Conservation (phyloP, 306 rosid genomes). For the Trifolium subterraneum region DNA sequence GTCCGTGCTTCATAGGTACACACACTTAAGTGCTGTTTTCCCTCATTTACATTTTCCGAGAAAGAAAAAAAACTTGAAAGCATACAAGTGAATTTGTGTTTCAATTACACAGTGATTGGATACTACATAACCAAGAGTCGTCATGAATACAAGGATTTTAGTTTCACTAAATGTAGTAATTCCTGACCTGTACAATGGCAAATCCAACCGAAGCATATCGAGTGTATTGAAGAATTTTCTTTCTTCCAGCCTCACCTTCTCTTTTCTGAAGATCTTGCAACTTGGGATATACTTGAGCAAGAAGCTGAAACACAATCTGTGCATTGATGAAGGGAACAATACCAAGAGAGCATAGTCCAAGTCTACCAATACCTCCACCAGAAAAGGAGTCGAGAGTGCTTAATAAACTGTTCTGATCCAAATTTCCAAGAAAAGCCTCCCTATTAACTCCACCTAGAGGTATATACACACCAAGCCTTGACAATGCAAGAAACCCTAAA, state of each 20-base stretch:
- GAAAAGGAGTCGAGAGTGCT: conserved; percentile 93
- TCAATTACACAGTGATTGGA: background rate
- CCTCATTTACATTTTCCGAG: background rate
- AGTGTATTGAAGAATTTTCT: conserved; percentile 89
- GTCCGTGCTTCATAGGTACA: too few relatives aligned
- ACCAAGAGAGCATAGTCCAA: conserved; percentile 93
- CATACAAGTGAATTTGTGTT: background rate
- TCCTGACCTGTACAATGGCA: conserved; percentile 86
- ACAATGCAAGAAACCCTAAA: conserved; percentile 81
- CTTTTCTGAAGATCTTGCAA: conserved; percentile 93
- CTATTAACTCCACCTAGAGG: conserved; percentile 96
- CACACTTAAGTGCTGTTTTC: conserved; percentile 11
- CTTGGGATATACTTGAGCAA: conserved; percentile 92
- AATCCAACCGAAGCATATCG: conserved; percentile 96
- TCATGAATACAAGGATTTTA: background rate
- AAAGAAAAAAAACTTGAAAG: background rate
- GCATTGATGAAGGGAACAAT: conserved; percentile 97
- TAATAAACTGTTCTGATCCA: conserved; percentile 89
- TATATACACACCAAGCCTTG: conserved; percentile 87
- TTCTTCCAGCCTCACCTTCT: conserved; percentile 97
- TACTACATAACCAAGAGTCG: background rate
- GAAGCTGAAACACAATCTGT: conserved; percentile 95
- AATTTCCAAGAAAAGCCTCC: conserved; percentile 93
- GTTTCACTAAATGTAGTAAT: background rate
- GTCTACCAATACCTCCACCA: conserved; percentile 97